Percentiles rank a stretch among this genome's conserved stretches.
These are phyloP conservation scores for Silene coronaria DNA, from an alignment of 179 eudicot species.

Conservation along the genomic window DNA sequence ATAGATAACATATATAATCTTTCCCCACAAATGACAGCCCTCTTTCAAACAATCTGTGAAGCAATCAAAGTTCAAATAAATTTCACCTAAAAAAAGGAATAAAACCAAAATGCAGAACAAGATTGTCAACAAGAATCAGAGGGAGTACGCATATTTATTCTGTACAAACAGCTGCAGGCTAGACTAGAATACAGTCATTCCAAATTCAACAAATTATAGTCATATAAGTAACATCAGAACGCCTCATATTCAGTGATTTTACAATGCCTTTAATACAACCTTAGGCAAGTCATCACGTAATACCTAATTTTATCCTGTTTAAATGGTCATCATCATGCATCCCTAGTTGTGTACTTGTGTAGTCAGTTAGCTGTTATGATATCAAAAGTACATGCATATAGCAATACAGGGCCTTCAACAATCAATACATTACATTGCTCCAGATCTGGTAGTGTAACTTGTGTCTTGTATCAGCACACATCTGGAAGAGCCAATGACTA, in stretches of 20 bases:
- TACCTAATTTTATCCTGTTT: not conserved
- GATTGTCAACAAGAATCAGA: not conserved
- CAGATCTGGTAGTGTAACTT: not conserved
- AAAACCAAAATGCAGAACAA: not conserved
- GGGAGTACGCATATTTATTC: not conserved
- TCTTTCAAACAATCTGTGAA: constrained; percentile 65
- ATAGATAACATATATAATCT: constrained; percentile 63
- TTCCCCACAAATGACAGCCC: constrained; percentile 71
- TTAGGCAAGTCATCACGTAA: not conserved
- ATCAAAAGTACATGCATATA: not conserved
- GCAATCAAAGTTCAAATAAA: not conserved
- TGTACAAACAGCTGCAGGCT: not conserved
- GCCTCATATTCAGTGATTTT: not conserved
- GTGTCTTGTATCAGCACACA: not conserved
- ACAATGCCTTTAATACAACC: not conserved
- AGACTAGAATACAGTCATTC: not conserved
- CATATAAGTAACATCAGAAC: not conserved
- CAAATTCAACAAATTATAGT: not conserved
- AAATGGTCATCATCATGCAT: not conserved
- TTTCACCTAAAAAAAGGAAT: not conserved
- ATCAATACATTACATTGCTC: not conserved
- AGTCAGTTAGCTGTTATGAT: not conserved
- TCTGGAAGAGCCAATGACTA: not conserved
- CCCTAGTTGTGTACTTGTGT: not conserved
- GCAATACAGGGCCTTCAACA: not conserved